Evolutionary conservation across 129 eudicot species (phyloP).

Genomic region (Flaveria ramosissima): DNA sequence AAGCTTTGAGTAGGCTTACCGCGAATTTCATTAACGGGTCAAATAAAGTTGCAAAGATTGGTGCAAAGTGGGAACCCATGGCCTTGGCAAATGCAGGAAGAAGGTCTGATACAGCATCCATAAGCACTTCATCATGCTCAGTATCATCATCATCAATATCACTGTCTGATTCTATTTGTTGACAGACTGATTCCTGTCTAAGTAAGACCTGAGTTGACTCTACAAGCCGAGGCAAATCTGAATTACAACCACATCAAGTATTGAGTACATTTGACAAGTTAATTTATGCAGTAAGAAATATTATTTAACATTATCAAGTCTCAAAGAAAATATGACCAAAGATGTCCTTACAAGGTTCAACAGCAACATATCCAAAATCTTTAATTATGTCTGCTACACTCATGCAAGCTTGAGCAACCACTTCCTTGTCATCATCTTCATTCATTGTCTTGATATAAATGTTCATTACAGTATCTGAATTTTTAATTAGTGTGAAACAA

Average conservation of each 20-base stretch:
- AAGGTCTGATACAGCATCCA: slow-evolving; percentile 99
- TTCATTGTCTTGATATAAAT: slow-evolving; percentile 86
- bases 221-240: slow-evolving; percentile 76
- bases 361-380: slow-evolving; percentile 71
- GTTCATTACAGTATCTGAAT: slow-evolving; percentile 77
- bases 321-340: not conserved
- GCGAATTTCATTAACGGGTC: slow-evolving; percentile 94
- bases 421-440: slow-evolving; percentile 98
- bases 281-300: slow-evolving; percentile 1
- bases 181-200: slow-evolving; percentile 73
- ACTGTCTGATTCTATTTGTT: slow-evolving; percentile 86
- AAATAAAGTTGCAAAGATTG: slow-evolving; percentile 69
- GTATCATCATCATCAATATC: slow-evolving; percentile 85
- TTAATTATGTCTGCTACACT: slow-evolving; percentile 78
- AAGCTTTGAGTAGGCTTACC: slow-evolving; percentile 45
- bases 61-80: slow-evolving; percentile 92
- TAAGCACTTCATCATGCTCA: slow-evolving; percentile 91
- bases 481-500: slow-evolving; percentile 14
- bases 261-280: slow-evolving; percentile 16
- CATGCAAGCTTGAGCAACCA: slow-evolving; percentile 98
- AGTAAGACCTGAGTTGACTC: slow-evolving; percentile 80
- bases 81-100: slow-evolving; percentile 98
- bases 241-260: slow-evolving; percentile 1
- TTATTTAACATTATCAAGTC: not conserved
- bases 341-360: slow-evolving; percentile 72